Percentiles rank a stretch among this genome's conserved stretches.
These are phyloP conservation scores for Fusarium sp. DNA, from an alignment of 2,329 filamentous ascomycete genomes.

Conservation along the genomic window DNA sequence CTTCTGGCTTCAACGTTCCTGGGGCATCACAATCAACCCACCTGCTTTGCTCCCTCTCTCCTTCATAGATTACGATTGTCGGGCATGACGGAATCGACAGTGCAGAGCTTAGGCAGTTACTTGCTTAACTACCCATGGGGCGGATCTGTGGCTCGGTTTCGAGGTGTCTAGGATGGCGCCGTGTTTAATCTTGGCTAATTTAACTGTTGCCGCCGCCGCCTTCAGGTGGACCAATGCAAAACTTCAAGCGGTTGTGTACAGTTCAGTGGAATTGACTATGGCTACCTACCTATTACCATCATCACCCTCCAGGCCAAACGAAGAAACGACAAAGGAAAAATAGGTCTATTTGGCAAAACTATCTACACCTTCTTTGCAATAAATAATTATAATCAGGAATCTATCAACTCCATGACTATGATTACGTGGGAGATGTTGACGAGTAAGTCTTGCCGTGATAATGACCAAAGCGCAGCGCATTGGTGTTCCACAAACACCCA, in stretches of 20 bases:
- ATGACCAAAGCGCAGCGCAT: background rate
- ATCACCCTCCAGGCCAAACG: background rate
- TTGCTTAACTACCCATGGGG: too few species aligned
- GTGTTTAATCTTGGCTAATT: too few species aligned
- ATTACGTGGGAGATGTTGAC: background rate
- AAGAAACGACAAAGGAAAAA: background rate
- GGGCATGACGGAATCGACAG: background rate
- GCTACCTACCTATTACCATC: background rate
- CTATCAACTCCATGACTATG: background rate
- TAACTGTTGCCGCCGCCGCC: too few species aligned
- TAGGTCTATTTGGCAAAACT: background rate
- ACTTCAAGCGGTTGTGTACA: background rate
- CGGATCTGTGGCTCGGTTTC: too few species aligned
- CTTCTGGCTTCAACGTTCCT: background rate
- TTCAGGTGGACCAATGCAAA: too few species aligned
- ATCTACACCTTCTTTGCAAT: background rate
- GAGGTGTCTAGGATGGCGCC: too few species aligned
- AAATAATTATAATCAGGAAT: background rate
- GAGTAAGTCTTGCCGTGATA: background rate
- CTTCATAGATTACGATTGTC: background rate
- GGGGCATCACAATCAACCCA: background rate
- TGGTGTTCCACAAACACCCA: slow-evolving; percentile 4
- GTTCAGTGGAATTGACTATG: background rate
- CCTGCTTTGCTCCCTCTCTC: background rate
- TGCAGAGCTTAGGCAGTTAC: background rate